These are phyloP conservation scores for Xerocomus nothofagi DNA, from an alignment of 1,284 basidiomycete genomes.

Conservation along the genomic window DNA sequence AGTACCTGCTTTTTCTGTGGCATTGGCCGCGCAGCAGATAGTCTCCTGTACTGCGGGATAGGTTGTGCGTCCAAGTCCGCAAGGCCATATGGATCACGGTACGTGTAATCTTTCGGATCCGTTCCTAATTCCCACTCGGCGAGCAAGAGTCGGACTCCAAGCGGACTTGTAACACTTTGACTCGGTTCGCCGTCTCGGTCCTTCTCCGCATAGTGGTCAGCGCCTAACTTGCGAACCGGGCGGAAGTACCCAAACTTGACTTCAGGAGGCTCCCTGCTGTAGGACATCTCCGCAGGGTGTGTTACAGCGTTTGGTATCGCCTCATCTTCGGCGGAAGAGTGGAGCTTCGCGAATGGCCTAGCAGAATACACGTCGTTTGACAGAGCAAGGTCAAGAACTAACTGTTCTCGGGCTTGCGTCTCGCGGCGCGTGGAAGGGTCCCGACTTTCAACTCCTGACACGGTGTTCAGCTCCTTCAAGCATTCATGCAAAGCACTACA, in stretches of 20 bases:
- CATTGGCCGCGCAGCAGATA: background rate
- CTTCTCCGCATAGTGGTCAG: conserved; percentile 31
- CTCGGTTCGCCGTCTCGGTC: conserved; percentile 22
- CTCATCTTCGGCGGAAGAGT: conserved; percentile 23
- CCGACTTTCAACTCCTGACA: conserved; percentile 39
- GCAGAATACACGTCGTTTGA: conserved; percentile 57
- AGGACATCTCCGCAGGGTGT: conserved; percentile 49
- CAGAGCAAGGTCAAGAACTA: conserved; percentile 62
- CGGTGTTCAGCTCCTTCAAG: conserved; percentile 43
- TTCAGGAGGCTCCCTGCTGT: conserved; percentile 52
- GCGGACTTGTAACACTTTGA: conserved; percentile 34
- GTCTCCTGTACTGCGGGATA: conserved; percentile 19
- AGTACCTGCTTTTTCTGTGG: conserved; percentile 25
- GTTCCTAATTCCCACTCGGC: conserved; percentile 64
- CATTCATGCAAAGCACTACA: conserved; percentile 37
- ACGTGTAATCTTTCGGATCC: conserved; percentile 51
- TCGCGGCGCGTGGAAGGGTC: conserved; percentile 46
- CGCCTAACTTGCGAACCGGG: conserved; percentile 41
- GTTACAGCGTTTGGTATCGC: conserved; percentile 49
- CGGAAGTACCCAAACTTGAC: conserved; percentile 61
- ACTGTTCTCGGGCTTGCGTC: conserved; percentile 54
- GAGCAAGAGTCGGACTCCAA: conserved; percentile 61
- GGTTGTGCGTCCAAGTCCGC: conserved; percentile 26
- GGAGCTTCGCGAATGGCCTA: conserved; percentile 38
- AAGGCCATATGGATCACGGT: conserved; percentile 54